These are phyloP conservation scores for Globisporangium ultimum DNA, from an alignment of 352 stramenopile genomes.

Conservation along the genomic window DNA sequence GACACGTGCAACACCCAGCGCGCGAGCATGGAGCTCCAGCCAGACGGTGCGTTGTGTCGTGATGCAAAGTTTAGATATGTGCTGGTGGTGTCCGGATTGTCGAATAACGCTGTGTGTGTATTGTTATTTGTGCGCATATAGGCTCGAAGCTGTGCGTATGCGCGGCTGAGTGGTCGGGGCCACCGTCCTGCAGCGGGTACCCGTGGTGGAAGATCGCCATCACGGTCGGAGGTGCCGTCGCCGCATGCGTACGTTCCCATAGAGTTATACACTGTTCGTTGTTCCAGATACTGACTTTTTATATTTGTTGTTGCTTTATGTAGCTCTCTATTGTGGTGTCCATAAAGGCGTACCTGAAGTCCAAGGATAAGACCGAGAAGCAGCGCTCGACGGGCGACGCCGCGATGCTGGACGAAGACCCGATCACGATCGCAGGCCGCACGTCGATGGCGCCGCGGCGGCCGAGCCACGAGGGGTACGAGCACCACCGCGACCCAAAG, in stretches of 20 bases:
- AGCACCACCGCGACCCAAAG: too few species aligned
- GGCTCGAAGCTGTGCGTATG: conserved; percentile 34
- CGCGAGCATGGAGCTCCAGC: conserved; percentile 16
- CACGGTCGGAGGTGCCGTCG: conserved; percentile 36
- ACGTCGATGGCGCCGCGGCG: too few species aligned
- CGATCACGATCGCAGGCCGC: conserved; percentile 14
- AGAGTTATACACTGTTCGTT: neutral
- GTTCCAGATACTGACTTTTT: neutral
- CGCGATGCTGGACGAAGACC: conserved; percentile 11
- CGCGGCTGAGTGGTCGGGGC: conserved; percentile 36
- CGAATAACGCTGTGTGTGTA: too few species aligned
- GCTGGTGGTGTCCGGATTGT: too few species aligned
- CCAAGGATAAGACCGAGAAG: conserved; percentile 15
- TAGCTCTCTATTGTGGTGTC: conserved; percentile 35
- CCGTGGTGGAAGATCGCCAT: conserved; percentile 46
- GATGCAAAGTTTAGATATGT: too few species aligned
- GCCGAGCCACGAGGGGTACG: too few species aligned
- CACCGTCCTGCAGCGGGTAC: conserved; percentile 31
- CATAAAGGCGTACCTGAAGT: conserved; percentile 25
- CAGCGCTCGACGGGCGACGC: conserved; percentile 1
- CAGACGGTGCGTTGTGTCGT: conserved; percentile 13
- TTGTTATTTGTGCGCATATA: too few species aligned
- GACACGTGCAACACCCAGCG: conserved; percentile 33
- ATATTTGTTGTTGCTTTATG: neutral
- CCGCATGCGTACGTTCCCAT: conserved; percentile 25